Base-by-base conservation (phyloP, 176 grass and related monocot species). In the Typha latifolia region DNA sequence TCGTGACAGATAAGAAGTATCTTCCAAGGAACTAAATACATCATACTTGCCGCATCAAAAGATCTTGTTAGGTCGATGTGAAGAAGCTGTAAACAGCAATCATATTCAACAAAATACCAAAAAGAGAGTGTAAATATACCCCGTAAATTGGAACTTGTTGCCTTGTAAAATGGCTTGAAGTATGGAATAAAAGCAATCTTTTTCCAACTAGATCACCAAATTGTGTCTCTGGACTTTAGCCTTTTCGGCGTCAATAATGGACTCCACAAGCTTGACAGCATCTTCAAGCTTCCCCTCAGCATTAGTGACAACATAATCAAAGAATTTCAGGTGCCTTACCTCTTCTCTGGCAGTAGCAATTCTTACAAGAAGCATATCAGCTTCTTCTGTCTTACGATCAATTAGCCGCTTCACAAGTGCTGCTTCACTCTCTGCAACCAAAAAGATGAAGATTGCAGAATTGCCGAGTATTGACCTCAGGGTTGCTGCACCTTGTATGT, bases 331-430 rank as follows among this genome's bases (percentile, higher is more conserved):
- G 32, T 75, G 80, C 62, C 74, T 89, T 21, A 97, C 67, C 75
- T 97, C 93, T 76, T 97, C 93, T 64, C 85, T 86, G 27, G 85
- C 88, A 66, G 85, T 97, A 65, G 93, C 74, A 67, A 97, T 68
- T 80, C 93, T 86, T 34, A 97, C 85, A 27, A 97, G 82, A 79
- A 97, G 93, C 93, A 89, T 97, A 59, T 97, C 88, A 63, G 85
- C 53, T 75, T 88, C 84, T 91, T 97, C 88, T 70, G 93, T 97
- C 74, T 89, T 92, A 61, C 93, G 85, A 34, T 79, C 80, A 21
- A 97, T 77, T 64, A 92, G 76, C 74, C 93, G 84, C 70, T 97
- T 91, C 14, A 92, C 93, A 66, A 92, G 85, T 62, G 93, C 88
- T 63, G 82, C 85, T 69, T 97, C 88, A 15, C 85, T 89, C 74